phyloP scores from a whole-genome alignment of 495 filamentous ascomycete species.

The Apodospora peruviana region DNA sequence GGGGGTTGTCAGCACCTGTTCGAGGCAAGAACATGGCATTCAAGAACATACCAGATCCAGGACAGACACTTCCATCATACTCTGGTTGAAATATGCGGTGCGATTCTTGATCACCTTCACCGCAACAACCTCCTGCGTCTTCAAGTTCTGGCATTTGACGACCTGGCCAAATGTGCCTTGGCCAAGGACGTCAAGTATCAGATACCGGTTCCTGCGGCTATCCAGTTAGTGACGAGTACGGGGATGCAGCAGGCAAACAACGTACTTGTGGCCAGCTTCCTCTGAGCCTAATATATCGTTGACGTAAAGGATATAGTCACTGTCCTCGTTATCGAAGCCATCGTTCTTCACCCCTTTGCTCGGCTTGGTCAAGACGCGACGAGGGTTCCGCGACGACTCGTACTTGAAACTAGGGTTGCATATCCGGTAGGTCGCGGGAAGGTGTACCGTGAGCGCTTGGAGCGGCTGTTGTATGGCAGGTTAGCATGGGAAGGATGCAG shows the following conservation, averaged over 20 bases:
- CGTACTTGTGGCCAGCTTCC: constrained; percentile 93
- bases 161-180: constrained; percentile 99
- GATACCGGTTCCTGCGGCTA: constrained; percentile 77
- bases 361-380: constrained; percentile 95
- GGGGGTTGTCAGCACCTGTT: not conserved
- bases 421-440: constrained; percentile 94
- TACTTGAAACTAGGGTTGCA: constrained; percentile 99
- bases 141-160: constrained; percentile 98
- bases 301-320: constrained; percentile 98
- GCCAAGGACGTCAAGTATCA: constrained; percentile 96
- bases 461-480: constrained; percentile 58
- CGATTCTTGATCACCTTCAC: constrained; percentile 99
- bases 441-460: constrained; percentile 89
- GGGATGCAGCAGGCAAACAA: not conserved
- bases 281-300: constrained; percentile 98
- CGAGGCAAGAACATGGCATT: not conserved
- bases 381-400: constrained; percentile 96
- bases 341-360: constrained; percentile 99
- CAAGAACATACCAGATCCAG: constrained; percentile 72
- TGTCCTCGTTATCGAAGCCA: constrained; percentile 98
- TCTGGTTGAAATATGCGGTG: constrained; percentile 99
- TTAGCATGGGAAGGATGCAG: constrained; percentile 8
- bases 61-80: constrained; percentile 99
- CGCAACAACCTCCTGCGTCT: constrained; percentile 96
- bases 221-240: constrained; percentile 14